Evolutionary conservation across 495 filamentous ascomycete genomes (phyloP).

Genomic region (Aspergillus egyptiacus): DNA sequence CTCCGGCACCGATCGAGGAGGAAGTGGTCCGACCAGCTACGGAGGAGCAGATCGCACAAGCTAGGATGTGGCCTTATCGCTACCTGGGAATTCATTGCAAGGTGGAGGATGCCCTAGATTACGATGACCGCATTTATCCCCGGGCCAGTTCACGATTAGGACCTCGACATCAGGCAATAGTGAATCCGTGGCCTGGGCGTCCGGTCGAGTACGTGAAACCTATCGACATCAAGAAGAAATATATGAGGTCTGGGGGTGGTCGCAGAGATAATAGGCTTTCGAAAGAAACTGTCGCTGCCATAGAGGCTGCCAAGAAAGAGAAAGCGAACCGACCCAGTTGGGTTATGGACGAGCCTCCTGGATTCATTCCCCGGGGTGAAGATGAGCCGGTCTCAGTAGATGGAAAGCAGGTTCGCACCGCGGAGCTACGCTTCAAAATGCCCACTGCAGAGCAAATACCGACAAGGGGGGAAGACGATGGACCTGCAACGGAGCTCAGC

Average conservation of each 20-base stretch:
- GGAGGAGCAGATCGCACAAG: constrained; percentile 83
- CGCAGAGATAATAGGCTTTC: constrained; percentile 66
- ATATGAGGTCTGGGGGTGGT: constrained; percentile 52
- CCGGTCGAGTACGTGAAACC: constrained; percentile 87
- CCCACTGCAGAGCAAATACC: constrained; percentile 43
- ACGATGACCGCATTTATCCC: constrained; percentile 96
- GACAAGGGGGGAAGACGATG: constrained; percentile 45
- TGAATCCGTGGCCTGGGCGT: constrained; percentile 74
- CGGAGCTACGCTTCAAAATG: constrained; percentile 49
- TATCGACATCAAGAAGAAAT: constrained; percentile 74
- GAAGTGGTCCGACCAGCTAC: constrained; percentile 62
- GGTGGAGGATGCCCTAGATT: constrained; percentile 93
- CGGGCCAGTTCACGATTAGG: constrained; percentile 90
- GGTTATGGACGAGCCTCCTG: constrained; percentile 84
- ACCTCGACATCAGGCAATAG: constrained; percentile 84
- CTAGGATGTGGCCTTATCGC: constrained; percentile 91
- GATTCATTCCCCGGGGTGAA: constrained; percentile 79
- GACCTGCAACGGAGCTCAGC: constrained; percentile 32
- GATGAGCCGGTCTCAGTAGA: constrained; percentile 51
- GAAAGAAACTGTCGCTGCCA: constrained; percentile 70
- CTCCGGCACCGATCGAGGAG: constrained; percentile 49
- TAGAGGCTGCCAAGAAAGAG: constrained; percentile 72
- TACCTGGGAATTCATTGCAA: constrained; percentile 95
- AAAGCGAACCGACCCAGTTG: constrained; percentile 81
- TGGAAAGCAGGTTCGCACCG: constrained; percentile 49